Evolutionary conservation across 495 filamentous ascomycete genomes (phyloP), one percentile per base, ranked within the genome.

Genomic region (Penicillium robsamsonii): DNA sequence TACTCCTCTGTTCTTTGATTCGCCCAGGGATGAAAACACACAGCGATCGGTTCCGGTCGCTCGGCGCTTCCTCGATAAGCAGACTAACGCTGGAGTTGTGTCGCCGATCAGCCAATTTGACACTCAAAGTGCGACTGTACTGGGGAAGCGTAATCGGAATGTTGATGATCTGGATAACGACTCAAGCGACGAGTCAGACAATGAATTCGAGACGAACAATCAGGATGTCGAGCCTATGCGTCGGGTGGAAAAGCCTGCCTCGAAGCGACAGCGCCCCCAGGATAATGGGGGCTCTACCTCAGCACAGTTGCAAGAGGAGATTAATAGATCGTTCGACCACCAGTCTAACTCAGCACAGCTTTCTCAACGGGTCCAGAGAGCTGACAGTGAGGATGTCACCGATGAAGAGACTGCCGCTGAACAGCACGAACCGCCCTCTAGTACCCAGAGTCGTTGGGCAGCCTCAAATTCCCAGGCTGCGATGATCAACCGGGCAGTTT

Each of bases 1-100:
- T 5, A 31, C 46, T n/a, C 41, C 53, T 24, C 41, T 35, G 25
- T 60, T 33, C 38, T 59, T 62, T 45, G 55, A 55, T 37, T 56
- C 56, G 15, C 51, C 61, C 0, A 22, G 48, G 3, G 8, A 25
- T 27, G 25, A 10, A 27, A 5, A 30, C 27, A 11, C 51, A 15
- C 52, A 46, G 42, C 30, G 15, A 29, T 13, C 31, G 2, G 22
- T 18, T 2, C n/a, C 11, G 1, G 2, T 17, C 3, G 13, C 20
- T 31, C 52, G 42, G 5, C 52, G 52, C 8, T 46, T 42, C 42
- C 18, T 47, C 22, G 41, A 54, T 8, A 46, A 45, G 9, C 52
- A 54, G 42, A 46, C 18, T 3, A 35, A 38, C 5, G 42, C 42
- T 20, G 22, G 9, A 17, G 31, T 24, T 18, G 52, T 54, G 20